phyloP scores from a whole-genome alignment of 371 early-diverging fungal species.

The Circinella minor region DNA sequence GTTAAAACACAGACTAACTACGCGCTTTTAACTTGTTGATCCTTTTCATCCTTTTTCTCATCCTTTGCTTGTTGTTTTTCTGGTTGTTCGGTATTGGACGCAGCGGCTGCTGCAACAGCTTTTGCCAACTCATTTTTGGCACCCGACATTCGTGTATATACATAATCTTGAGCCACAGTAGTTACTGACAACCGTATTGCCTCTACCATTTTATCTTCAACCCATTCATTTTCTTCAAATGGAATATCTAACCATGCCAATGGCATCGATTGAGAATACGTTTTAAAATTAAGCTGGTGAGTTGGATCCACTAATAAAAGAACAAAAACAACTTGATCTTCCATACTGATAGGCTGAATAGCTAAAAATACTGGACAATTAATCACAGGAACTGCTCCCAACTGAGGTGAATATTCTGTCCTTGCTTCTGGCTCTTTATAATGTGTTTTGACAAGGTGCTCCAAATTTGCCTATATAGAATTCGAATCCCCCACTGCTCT shows the following conservation, averaged over 20 bases:
- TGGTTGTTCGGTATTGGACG: background rate
- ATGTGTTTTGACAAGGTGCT: slow-evolving; percentile 56
- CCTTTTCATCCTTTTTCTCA: background rate
- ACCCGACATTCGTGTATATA: slow-evolving; percentile 69
- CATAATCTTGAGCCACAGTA: slow-evolving; percentile 70
- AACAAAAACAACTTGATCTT: slow-evolving; percentile 52
- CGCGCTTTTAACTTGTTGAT: background rate
- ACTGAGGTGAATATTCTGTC: slow-evolving; percentile 33
- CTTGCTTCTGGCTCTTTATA: slow-evolving; percentile 33
- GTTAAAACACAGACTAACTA: background rate
- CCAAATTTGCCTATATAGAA: slow-evolving; percentile 53
- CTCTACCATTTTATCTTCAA: slow-evolving; percentile 67
- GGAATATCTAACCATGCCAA: slow-evolving; percentile 65
- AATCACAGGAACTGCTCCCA: slow-evolving; percentile 54
- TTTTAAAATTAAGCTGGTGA: slow-evolving; percentile 60
- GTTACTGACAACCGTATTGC: slow-evolving; percentile 61
- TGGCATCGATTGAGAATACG: slow-evolving; percentile 64
- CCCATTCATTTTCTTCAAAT: slow-evolving; percentile 74
- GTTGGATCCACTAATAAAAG: slow-evolving; percentile 66
- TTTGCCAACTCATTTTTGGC: slow-evolving; percentile 19
- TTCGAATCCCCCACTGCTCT: background rate
- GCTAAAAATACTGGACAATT: slow-evolving; percentile 70
- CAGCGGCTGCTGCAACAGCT: slow-evolving; percentile 11
- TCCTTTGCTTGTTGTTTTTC: background rate
- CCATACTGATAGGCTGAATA: slow-evolving; percentile 61